Conservation (phyloP, 139 green algal genomes). For the Spirogloea muscicola region DNA sequence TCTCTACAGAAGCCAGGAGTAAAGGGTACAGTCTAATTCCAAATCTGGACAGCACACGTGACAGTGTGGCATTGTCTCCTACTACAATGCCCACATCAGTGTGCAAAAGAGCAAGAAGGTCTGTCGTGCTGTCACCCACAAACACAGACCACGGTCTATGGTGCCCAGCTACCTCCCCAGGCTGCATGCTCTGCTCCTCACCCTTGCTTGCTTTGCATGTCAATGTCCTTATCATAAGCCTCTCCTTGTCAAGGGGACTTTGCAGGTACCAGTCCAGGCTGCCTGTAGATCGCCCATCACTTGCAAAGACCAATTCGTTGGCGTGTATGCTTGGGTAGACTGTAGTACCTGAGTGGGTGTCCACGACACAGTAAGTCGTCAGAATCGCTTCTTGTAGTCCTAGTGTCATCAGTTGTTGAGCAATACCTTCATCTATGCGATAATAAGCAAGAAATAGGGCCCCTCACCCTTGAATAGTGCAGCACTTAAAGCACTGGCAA, state of each 20-base stretch:
- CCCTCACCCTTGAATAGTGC: neutral
- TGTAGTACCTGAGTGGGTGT: too few species aligned
- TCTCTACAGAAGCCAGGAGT: neutral
- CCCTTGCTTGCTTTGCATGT: too few species aligned
- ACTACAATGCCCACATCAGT: neutral
- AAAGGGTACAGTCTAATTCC: neutral
- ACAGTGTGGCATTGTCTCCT: neutral
- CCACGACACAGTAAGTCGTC: too few species aligned
- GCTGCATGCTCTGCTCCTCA: too few species aligned
- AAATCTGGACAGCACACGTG: neutral
- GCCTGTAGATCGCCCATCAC: neutral
- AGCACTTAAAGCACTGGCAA: neutral
- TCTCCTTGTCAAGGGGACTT: conserved; percentile 11
- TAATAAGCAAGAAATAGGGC: neutral
- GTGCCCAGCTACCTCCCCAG: too few species aligned
- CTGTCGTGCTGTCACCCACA: conserved; percentile 4
- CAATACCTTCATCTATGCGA: too few species aligned
- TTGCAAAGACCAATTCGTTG: neutral
- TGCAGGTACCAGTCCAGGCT: neutral
- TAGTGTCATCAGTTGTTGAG: too few species aligned
- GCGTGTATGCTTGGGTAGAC: too few species aligned
- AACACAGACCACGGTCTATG: conserved; percentile 1
- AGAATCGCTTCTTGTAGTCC: too few species aligned
- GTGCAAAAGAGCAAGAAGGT: neutral
- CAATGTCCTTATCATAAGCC: neutral